Base-by-base conservation (phyloP, 2,329 filamentous ascomycete species). In the Cyphellophora europaea region DNA sequence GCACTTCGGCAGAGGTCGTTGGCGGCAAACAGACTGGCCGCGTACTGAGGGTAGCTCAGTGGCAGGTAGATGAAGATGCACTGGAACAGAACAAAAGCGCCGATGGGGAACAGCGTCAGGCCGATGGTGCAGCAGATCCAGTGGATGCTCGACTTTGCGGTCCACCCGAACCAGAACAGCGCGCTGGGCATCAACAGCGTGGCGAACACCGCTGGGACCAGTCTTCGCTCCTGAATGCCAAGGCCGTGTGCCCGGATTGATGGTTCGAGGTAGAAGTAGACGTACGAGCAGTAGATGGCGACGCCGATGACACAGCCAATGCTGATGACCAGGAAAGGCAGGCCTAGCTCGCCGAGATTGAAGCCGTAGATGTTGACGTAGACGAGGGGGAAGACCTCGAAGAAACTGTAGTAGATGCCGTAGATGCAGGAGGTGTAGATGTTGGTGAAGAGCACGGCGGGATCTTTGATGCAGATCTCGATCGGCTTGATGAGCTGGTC, bases 381-480 rank as follows among this genome's bases (percentile, higher is more conserved):
- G 36, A 81, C 74, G 11, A 78, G 58, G 3, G 76, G 75, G 53
- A 81, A 80, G n/a, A 71, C 71, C 48, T 80, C 76, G 50, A 81
- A 81, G 57, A 70, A 80, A 11, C 60, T 60, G 42, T 68, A 69
- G 33, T 55, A 56, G 4, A 57, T 53, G 15, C 48, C 56, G 36
- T 59, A 81, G 45, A 73, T 68, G 45, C 79, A 66, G 35, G 68
- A 69, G 3, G 69, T 74, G 55, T 79, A 81, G 25, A 77, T 37
- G 48, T 77, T 72, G 1, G 74, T 67, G 53, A 80, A 79, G 4
- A 72, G 52, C 2, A 81, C 67, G 10, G 74, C 71, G 0, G 76
- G 76, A 37, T 79, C 74, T 49, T 74, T 70, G 50, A 77, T 43
- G 5, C 66, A 74, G 47, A 79, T 73, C 53, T 74, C 66, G 11